phyloP scores from a whole-genome alignment of 495 filamentous ascomycete species.

The Xylaria flabelliformis region DNA sequence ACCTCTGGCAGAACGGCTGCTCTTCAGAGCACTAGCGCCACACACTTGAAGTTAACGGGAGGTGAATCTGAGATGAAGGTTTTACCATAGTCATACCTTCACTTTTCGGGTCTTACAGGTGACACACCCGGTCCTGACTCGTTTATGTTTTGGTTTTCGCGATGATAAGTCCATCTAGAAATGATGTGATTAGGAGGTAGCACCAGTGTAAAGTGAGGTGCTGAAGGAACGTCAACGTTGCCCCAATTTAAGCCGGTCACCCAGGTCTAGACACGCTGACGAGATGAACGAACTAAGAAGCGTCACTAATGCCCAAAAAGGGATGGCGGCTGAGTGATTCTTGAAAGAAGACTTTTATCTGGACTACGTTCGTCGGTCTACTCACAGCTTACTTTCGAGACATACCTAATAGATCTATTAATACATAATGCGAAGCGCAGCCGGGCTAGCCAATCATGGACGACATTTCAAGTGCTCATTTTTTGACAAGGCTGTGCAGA shows the following conservation, averaged over 20 bases:
- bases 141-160: background rate
- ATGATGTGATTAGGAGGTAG: background rate
- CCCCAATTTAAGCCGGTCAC: background rate
- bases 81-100: background rate
- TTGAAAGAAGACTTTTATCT: background rate
- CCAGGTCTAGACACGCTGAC: background rate
- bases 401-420: background rate
- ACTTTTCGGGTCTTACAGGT: background rate
- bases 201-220: background rate
- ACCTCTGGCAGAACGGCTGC: slow-evolving; percentile 1
- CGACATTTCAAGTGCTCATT: background rate
- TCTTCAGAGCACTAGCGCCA: background rate
- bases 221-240: background rate
- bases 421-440: background rate
- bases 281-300: background rate
- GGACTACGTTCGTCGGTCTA: background rate
- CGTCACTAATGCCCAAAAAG: background rate
- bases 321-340: background rate
- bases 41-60: background rate
- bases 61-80: background rate
- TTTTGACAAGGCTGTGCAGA: background rate
- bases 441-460: background rate
- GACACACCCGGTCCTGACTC: background rate
- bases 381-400: background rate
- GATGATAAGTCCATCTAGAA: background rate